Evolutionary conservation across 1,284 basidiomycete species (phyloP).

Genomic region (Trametes polyzona): DNA sequence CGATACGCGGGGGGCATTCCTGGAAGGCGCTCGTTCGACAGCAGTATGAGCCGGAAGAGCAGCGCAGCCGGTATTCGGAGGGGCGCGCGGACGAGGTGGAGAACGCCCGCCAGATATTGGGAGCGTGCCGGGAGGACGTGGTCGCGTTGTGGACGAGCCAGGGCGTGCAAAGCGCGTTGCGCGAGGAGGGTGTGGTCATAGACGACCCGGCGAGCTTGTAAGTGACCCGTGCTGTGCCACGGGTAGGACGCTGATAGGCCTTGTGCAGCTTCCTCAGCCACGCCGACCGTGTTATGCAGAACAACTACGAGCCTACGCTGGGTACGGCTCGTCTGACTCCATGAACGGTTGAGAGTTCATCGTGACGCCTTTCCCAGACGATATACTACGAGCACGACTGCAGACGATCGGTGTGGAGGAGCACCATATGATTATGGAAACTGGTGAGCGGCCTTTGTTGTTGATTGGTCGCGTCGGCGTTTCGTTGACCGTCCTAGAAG

Average conservation of each 20-base stretch:
- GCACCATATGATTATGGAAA: slow-evolving; percentile 56
- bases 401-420: slow-evolving; percentile 66
- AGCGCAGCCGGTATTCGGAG: neutral
- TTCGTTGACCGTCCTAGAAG: slow-evolving; percentile 17
- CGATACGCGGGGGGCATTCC: slow-evolving; percentile 48
- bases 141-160: slow-evolving; percentile 50
- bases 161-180: slow-evolving; percentile 46
- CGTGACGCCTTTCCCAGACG: slow-evolving; percentile 41
- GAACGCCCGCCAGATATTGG: slow-evolving; percentile 51
- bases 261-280: slow-evolving; percentile 57
- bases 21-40: slow-evolving; percentile 46
- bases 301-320: slow-evolving; percentile 54
- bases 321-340: slow-evolving; percentile 35
- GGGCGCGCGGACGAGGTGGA: slow-evolving; percentile 37
- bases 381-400: slow-evolving; percentile 63
- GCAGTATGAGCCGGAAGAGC: slow-evolving; percentile 3
- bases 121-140: slow-evolving; percentile 57
- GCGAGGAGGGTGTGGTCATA: slow-evolving; percentile 47
- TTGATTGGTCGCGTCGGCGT: neutral
- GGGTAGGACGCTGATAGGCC: neutral
- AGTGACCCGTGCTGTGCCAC: slow-evolving; percentile 31
- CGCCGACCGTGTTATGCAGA: slow-evolving; percentile 49
- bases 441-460: slow-evolving; percentile 29
- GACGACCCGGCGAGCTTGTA: slow-evolving; percentile 66
- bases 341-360: slow-evolving; percentile 8